Evolutionary conservation across 129 eudicot genomes (phyloP).

Genomic region (Arctium lappa): DNA sequence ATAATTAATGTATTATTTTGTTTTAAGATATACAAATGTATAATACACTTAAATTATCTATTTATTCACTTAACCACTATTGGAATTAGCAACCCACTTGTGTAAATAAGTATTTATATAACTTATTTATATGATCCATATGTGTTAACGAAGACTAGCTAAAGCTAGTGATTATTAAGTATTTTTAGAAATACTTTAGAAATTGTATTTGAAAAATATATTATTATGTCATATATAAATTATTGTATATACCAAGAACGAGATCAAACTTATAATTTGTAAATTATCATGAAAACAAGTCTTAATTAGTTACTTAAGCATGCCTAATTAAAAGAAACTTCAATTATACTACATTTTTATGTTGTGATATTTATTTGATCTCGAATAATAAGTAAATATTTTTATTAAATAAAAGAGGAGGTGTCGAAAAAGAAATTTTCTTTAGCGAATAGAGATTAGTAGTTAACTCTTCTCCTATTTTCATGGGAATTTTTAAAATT

Average conservation of each 20-base stretch:
- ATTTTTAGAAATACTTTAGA: not conserved
- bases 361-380: too few relatives aligned
- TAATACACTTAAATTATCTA: not conserved
- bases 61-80: not conserved
- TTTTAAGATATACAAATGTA: too few relatives aligned
- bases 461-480: not conserved
- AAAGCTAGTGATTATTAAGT: not conserved
- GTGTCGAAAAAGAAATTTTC: not conserved
- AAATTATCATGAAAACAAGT: not conserved
- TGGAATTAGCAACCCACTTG: not conserved
- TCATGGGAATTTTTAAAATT: not conserved
- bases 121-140: too few relatives aligned
- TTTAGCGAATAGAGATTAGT: not conserved
- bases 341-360: too few relatives aligned
- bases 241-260: not conserved
- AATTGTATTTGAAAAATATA: not conserved
- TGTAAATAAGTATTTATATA: too few relatives aligned
- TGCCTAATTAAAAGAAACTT: too few relatives aligned
- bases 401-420: not conserved
- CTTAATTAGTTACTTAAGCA: too few relatives aligned
- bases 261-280: not conserved
- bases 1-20: too few relatives aligned
- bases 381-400: too few relatives aligned
- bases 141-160: too few relatives aligned
- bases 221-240: not conserved